Percentiles rank a stretch among this genome's conserved stretches.
Evolutionary conservation across 306 rosid genomes (phyloP).

Genomic region (Dryas drummondii): DNA sequence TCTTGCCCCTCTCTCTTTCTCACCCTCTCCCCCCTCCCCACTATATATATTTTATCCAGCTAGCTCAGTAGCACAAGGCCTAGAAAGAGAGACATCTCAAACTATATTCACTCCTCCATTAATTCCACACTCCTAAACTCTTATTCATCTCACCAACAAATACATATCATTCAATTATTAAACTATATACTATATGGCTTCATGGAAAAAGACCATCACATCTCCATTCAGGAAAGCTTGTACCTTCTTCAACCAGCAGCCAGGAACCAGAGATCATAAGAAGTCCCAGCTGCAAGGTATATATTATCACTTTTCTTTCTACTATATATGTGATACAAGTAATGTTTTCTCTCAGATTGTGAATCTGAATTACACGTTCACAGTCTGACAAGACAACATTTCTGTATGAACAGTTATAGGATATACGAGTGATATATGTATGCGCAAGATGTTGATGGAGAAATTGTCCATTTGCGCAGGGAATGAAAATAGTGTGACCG

Average conservation of each 20-base stretch:
- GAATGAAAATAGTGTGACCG: conserved; percentile 55
- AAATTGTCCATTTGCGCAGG: conserved; percentile 31
- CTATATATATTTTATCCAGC: not conserved
- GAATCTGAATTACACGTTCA: not conserved
- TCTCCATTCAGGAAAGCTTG: conserved; percentile 84
- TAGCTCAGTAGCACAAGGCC: not conserved
- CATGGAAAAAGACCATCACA: conserved; percentile 94
- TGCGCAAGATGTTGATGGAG: too few species aligned
- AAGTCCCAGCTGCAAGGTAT: conserved; percentile 64
- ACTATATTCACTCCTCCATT: too few species aligned
- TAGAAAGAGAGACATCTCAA: too few species aligned
- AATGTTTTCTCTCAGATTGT: not conserved
- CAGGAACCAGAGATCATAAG: conserved; percentile 48
- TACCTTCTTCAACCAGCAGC: conserved; percentile 71
- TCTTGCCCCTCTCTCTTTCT: conserved; percentile 55
- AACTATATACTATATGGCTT: conserved; percentile 41
- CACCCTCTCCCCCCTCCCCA: not conserved
- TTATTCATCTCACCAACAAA: too few species aligned
- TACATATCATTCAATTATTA: too few species aligned
- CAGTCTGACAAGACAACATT: not conserved
- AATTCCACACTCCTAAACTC: too few species aligned
- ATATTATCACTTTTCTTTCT: not conserved
- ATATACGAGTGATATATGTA: too few species aligned
- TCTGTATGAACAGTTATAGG: too few species aligned
- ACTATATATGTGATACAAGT: not conserved